Evolutionary conservation across 495 filamentous ascomycete genomes (phyloP).

Genomic region (Paragyromitra xinjiangensis): DNA sequence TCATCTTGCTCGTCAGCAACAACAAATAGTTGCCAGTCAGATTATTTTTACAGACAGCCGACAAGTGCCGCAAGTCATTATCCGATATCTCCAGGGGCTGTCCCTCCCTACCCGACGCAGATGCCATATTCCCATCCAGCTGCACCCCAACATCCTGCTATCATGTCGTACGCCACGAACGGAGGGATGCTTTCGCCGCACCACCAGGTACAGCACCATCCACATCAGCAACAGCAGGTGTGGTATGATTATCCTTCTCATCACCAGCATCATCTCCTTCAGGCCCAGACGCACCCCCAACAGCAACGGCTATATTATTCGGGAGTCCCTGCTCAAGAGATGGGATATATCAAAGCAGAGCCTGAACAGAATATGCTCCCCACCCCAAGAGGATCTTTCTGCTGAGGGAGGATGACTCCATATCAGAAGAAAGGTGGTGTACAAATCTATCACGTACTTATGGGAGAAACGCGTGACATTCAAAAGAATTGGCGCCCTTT

Average conservation of each 20-base stretch:
- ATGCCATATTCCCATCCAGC: conserved; percentile 43
- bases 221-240: conserved; percentile 49
- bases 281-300: conserved; percentile 54
- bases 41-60: conserved; percentile 56
- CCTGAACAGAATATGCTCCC: conserved; percentile 54
- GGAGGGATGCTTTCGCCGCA: conserved; percentile 52
- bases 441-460: conserved; percentile 51
- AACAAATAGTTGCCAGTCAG: conserved; percentile 54
- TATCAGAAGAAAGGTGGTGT: conserved; percentile 32
- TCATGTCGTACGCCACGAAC: conserved; percentile 50
- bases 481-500: conserved; percentile 29
- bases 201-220: conserved; percentile 45
- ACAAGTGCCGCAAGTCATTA: conserved; percentile 50
- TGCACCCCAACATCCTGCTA: conserved; percentile 50
- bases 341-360: conserved; percentile 55
- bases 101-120: conserved; percentile 52
- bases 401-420: conserved; percentile 27
- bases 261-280: conserved; percentile 53
- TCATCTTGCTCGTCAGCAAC: conserved; percentile 61
- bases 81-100: conserved; percentile 52
- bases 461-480: conserved; percentile 39
- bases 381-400: conserved; percentile 54
- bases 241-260: conserved; percentile 56
- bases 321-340: conserved; percentile 40
- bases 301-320: conserved; percentile 51